A percentile compares a stretch with the other conserved stretches of the same genome.
These are phyloP conservation scores for Alternaria novae-zelandiae DNA, from an alignment of 2,329 filamentous ascomycete genomes.

Conservation along the genomic window DNA sequence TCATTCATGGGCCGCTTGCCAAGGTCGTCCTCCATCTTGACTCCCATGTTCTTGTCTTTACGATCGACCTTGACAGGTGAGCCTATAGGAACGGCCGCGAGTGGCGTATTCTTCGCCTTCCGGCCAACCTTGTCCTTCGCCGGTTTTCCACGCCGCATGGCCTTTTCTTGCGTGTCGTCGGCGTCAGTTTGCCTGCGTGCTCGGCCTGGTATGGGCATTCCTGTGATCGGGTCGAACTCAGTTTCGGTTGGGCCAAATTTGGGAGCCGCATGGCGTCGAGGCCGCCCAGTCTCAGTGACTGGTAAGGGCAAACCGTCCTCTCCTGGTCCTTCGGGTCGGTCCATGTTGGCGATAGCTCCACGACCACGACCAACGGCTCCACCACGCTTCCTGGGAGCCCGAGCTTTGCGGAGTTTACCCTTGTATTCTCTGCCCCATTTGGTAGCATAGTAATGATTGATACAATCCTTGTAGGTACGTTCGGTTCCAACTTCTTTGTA, in stretches of 20 bases:
- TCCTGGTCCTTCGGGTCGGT: slow-evolving; percentile 47
- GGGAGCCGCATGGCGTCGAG: slow-evolving; percentile 66
- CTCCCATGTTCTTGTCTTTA: slow-evolving; percentile 37
- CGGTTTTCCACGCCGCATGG: slow-evolving; percentile 52
- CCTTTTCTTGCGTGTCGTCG: slow-evolving; percentile 43
- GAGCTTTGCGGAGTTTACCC: slow-evolving; percentile 64
- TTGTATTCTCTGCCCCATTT: slow-evolving; percentile 78
- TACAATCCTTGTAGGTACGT: slow-evolving; percentile 78
- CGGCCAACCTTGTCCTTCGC: slow-evolving; percentile 48
- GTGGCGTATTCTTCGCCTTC: slow-evolving; percentile 50
- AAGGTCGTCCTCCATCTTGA: slow-evolving; percentile 45
- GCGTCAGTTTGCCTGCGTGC: slow-evolving; percentile 39
- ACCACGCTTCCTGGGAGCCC: slow-evolving; percentile 40
- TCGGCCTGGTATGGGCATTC: slow-evolving; percentile 45
- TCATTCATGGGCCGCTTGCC: slow-evolving; percentile 37
- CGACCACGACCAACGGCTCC: slow-evolving; percentile 56
- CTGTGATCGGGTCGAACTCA: slow-evolving; percentile 63
- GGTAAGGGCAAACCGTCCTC: slow-evolving; percentile 48
- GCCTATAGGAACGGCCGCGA: slow-evolving; percentile 47
- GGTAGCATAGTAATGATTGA: slow-evolving; percentile 85
- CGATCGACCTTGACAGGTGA: slow-evolving; percentile 47
- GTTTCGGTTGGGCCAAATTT: slow-evolving; percentile 71
- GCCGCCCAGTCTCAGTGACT: slow-evolving; percentile 57
- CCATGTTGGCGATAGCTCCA: slow-evolving; percentile 63
- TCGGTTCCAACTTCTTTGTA: slow-evolving; percentile 54